Conservation (phyloP, 2,329 filamentous ascomycete genomes). For the Diplodia sapinea region DNA sequence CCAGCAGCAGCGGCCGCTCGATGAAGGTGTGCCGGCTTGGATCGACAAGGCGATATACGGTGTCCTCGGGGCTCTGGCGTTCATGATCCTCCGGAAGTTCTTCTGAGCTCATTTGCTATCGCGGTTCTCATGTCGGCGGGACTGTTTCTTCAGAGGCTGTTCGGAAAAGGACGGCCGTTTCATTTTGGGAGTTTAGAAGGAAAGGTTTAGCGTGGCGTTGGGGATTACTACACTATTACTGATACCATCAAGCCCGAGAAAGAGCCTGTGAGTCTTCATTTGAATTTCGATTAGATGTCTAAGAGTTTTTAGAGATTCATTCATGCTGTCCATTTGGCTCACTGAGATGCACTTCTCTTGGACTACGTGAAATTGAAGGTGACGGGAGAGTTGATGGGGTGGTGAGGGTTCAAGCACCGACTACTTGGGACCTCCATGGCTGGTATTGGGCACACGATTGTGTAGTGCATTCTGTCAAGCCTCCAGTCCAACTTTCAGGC, state of each 20-base stretch:
- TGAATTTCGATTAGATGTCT: not conserved
- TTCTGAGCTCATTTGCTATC: constrained; percentile 28
- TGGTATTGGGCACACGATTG: not conserved
- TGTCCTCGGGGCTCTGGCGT: constrained; percentile 70
- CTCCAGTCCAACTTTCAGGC: not conserved
- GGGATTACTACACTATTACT: not conserved
- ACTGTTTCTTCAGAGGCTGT: not conserved
- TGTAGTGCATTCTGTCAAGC: not conserved
- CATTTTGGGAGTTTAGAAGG: constrained; percentile 1
- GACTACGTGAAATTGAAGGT: not conserved
- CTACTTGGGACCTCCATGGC: too few relatives aligned
- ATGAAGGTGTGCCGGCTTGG: constrained; percentile 71
- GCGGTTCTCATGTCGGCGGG: not conserved
- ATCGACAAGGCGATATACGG: constrained; percentile 81
- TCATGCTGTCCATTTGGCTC: not conserved
- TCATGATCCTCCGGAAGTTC: constrained; percentile 67
- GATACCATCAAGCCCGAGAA: constrained; percentile 13
- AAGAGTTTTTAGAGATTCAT: not conserved
- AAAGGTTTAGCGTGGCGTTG: constrained; percentile 20
- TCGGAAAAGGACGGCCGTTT: not conserved
- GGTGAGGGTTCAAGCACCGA: too few relatives aligned
- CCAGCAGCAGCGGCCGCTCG: constrained; percentile 30
- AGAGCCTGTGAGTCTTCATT: not conserved
- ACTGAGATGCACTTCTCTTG: not conserved
- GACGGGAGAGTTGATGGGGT: not conserved